Base-by-base conservation (phyloP, 2,329 filamentous ascomycete species). In the Fusarium buxicola region DNA sequence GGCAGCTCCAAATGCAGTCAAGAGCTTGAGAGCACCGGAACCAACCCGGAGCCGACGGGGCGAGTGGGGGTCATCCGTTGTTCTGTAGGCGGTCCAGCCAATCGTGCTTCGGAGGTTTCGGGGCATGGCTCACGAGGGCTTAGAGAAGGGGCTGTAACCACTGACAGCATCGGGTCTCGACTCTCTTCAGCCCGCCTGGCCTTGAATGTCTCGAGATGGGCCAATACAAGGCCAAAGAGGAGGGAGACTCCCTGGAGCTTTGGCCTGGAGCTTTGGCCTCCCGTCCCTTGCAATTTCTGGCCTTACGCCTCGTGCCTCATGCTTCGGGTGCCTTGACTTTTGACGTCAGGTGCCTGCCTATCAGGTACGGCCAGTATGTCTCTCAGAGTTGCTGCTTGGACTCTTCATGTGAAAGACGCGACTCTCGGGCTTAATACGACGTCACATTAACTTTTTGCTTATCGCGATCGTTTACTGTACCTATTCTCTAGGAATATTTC, bases 281-380 rank as follows among this genome's bases (percentile, higher is more conserved):
- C 18, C 11, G 30, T 49, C 52, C 21, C 34, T 55, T 53, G 35
- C 30, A 60, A 65, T 58, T 18, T 64, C 40, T 39, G 43, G 27
- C 47, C 24, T 41, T 44, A 51, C 46, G 49, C 39, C 47, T 47
- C 50, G 53, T 44, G 27, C 44, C 31, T 53, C 60, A 35, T 34
- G 9, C 39, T 49, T 65, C 52, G 50, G 32, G n/a, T n/a, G n/a
- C n/a, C n/a, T n/a, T n/a, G n/a, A n/a, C n/a, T 46, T 56, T 70
- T 69, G 65, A 71, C 68, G 66, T 68, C 65, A 68, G 59, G 61
- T 59, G 38, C 64, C 61, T 70, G 61, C 65, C 65, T 68, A 70
- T 69, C 65, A 71, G 68, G 66, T 32, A 69, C 66, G 7, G 15
- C 45, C 36, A 34, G 53, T 50, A 67, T 69, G 65, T 65, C 59